Conservation (phyloP, 2,329 filamentous ascomycete species). For the Ophiocordyceps australis region DNA sequence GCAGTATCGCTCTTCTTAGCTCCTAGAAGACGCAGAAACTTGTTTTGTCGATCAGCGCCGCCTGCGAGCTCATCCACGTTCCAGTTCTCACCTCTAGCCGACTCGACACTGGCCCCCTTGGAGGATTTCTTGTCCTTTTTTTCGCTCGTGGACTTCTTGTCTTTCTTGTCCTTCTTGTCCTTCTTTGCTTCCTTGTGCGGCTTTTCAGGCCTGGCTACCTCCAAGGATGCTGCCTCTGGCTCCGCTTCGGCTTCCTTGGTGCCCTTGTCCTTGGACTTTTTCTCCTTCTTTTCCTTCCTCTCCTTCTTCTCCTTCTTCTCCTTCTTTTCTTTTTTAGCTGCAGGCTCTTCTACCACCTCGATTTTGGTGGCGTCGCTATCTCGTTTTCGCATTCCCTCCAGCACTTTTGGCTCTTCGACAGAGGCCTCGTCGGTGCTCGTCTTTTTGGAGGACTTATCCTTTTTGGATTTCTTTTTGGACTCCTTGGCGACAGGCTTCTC, state of each 20-base stretch:
- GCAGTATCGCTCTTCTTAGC: constrained; percentile 26
- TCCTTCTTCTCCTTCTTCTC: constrained; percentile 5
- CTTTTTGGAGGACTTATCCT: no score
- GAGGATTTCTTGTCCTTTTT: constrained; percentile 6
- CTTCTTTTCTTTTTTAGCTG: constrained; percentile 7
- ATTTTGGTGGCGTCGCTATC: constrained; percentile 6
- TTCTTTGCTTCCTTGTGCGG: constrained; percentile 3
- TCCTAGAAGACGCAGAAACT: constrained; percentile 38
- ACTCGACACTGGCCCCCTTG: no score
- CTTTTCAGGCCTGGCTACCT: constrained; percentile 1
- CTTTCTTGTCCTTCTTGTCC: constrained; percentile 5
- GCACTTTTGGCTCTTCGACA: constrained; percentile 6
- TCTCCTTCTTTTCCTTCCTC: constrained; percentile 6
- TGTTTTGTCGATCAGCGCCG: constrained; percentile 28
- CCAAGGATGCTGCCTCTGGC: constrained; percentile 1
- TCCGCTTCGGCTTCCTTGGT: constrained; percentile 3
- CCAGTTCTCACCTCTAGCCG: constrained; percentile 24
- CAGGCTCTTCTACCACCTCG: constrained; percentile 5
- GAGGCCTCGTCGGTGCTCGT: no score
- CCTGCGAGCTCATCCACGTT: constrained; percentile 33
- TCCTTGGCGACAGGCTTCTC: no score
- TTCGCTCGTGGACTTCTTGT: constrained; percentile 5
- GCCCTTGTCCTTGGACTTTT: constrained; percentile 2
- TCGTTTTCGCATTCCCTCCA: constrained; percentile 17
- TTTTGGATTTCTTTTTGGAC: constrained; percentile 1